Evolutionary conservation across 768 basidiomycete species (phyloP).

Genomic region (Sistotremastrum suecicum): DNA sequence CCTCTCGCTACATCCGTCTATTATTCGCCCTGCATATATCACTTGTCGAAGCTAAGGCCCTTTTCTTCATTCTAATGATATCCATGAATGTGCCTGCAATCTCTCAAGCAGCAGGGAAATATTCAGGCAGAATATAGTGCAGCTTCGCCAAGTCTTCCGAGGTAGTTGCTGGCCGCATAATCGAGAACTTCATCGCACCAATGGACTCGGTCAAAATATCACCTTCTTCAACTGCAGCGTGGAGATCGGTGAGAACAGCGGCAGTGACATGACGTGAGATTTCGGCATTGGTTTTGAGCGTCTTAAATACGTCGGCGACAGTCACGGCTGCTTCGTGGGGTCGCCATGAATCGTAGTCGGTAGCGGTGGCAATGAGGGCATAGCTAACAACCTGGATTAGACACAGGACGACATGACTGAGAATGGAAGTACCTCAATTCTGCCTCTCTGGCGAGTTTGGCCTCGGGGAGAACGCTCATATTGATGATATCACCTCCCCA

Average conservation of each 20-base stretch:
- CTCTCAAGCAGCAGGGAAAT: constrained; percentile 28
- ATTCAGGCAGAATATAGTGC: constrained; percentile 62
- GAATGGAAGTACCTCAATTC: constrained; percentile 59
- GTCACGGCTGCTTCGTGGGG: constrained; percentile 72
- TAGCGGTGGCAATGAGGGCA: constrained; percentile 78
- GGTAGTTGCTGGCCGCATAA: constrained; percentile 57
- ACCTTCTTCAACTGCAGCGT: constrained; percentile 38
- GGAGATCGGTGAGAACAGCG: constrained; percentile 54
- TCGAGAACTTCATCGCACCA: constrained; percentile 75
- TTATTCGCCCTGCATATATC: no score
- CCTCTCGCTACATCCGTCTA: no score
- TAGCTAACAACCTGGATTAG: constrained; percentile 38
- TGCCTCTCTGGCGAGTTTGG: constrained; percentile 93
- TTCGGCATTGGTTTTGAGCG: constrained; percentile 75
- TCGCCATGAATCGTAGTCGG: constrained; percentile 96
- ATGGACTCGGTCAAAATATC: constrained; percentile 51
- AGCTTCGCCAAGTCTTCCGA: constrained; percentile 55
- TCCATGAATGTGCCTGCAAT: no score
- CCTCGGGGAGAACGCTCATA: constrained; percentile 94
- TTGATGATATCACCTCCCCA: constrained; percentile 94
- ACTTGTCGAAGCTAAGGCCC: no score
- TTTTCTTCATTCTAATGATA: no score
- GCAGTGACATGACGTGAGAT: constrained; percentile 67
- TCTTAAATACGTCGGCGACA: constrained; percentile 81
- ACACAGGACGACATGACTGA: not conserved